phyloP scores from a whole-genome alignment of 306 rosid genomes.

The Quercus bicolor region DNA sequence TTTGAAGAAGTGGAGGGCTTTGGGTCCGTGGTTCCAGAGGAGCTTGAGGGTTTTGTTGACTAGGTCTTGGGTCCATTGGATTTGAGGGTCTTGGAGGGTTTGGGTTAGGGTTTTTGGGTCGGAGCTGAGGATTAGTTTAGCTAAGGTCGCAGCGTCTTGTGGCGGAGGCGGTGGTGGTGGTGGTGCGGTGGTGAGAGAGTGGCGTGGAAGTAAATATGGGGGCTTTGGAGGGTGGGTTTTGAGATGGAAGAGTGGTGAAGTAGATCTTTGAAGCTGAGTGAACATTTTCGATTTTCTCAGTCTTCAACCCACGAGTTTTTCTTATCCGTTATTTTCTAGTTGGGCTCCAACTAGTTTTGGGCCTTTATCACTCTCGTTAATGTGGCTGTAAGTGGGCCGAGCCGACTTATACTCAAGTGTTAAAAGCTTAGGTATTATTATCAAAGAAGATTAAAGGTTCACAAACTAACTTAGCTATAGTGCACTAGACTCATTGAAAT shows the following conservation, averaged over 20 bases:
- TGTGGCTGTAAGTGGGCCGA: no score
- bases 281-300: no score
- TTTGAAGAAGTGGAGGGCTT: conserved; percentile 72
- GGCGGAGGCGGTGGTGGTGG: not conserved
- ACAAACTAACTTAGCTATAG: no score
- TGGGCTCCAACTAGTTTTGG: no score
- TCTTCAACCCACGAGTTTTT: no score
- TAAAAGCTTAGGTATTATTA: no score
- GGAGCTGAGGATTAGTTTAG: conserved; percentile 55
- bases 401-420: no score
- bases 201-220: conserved; percentile 2
- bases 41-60: conserved; percentile 36
- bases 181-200: conserved; percentile 14
- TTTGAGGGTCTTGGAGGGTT: conserved; percentile 29
- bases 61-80: conserved; percentile 44
- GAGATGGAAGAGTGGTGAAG: not conserved
- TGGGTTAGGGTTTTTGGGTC: conserved; percentile 38
- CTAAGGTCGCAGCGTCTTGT: conserved; percentile 30
- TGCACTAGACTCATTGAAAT: no score
- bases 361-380: no score
- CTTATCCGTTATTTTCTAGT: no score
- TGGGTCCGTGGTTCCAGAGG: conserved; percentile 89
- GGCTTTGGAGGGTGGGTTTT: not conserved
- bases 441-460: no score
- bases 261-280: not conserved